Percentiles rank a stretch among this genome's conserved stretches.
Conservation (phyloP, 345 rosid genomes). For the Aquilaria sinensis region DNA sequence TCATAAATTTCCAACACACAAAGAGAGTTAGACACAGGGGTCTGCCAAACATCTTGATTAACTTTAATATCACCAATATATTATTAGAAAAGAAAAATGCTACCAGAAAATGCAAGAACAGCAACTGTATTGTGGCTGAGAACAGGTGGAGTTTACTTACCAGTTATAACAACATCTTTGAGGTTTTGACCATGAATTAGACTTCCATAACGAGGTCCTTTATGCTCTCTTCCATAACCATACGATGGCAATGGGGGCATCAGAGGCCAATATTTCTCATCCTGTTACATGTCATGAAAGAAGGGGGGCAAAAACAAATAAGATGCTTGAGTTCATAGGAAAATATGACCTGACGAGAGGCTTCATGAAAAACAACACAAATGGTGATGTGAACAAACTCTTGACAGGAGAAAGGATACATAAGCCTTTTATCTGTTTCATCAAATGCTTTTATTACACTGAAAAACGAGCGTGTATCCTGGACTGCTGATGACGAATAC, state of each 20-base stretch:
- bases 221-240: slow-evolving; percentile 64
- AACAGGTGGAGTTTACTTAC: slow-evolving; percentile 20
- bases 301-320: background rate
- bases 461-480: too few species aligned
- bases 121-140: background rate
- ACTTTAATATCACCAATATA: background rate
- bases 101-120: background rate
- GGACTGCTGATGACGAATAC: too few species aligned
- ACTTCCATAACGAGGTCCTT: slow-evolving; percentile 71
- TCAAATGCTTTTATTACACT: too few species aligned
- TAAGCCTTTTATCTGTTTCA: too few species aligned
- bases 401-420: too few species aligned
- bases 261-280: slow-evolving; percentile 55
- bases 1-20: background rate
- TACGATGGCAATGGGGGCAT: slow-evolving; percentile 70
- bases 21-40: background rate
- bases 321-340: too few species aligned
- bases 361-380: too few species aligned
- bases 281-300: slow-evolving; percentile 24
- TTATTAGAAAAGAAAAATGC: background rate
- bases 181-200: slow-evolving; percentile 69
- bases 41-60: background rate
- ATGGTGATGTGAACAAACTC: too few species aligned
- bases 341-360: too few species aligned
- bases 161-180: slow-evolving; percentile 59